These are phyloP conservation scores for Talaromyces proteolyticus DNA, from an alignment of 495 filamentous ascomycete genomes.

Conservation along the genomic window DNA sequence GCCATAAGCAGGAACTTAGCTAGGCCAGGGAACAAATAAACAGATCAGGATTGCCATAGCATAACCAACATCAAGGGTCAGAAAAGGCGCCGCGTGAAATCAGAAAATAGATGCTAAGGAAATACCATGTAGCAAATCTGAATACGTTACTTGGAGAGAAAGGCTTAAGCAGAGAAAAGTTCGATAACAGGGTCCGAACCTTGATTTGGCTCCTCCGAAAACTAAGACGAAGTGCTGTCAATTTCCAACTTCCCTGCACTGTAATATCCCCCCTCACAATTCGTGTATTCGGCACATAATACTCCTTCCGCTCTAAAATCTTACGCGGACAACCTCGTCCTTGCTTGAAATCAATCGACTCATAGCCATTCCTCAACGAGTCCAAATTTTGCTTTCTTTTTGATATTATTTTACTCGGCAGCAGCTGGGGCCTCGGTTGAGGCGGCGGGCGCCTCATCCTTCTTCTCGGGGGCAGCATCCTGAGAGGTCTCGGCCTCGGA, in stretches of 20 bases:
- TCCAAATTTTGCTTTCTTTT: constrained; percentile 29
- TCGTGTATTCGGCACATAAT: not conserved
- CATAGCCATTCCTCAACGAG: constrained; percentile 26
- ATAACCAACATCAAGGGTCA: too few species aligned
- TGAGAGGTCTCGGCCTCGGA: constrained; percentile 85
- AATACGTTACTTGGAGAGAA: too few species aligned
- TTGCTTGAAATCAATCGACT: constrained; percentile 9
- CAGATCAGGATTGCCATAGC: too few species aligned
- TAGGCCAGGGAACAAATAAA: too few species aligned
- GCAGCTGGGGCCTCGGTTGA: constrained; percentile 47
- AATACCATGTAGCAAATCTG: too few species aligned
- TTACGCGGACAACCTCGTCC: constrained; percentile 11
- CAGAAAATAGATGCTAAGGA: too few species aligned
- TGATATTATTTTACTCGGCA: constrained; percentile 10
- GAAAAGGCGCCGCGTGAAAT: too few species aligned
- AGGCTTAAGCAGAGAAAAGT: too few species aligned
- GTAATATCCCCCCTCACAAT: not conserved
- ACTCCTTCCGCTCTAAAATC: constrained; percentile 12
- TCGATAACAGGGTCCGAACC: too few species aligned
- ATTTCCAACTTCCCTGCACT: not conserved
- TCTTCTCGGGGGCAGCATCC: constrained; percentile 50
- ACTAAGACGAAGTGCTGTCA: too few species aligned
- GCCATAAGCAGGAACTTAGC: too few species aligned
- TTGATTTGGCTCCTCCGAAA: not conserved
- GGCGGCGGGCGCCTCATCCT: constrained; percentile 52